Evolutionary conservation across 192 early-diverging fungal species (phyloP).

Genomic region (Pilobolus umbonatus): DNA sequence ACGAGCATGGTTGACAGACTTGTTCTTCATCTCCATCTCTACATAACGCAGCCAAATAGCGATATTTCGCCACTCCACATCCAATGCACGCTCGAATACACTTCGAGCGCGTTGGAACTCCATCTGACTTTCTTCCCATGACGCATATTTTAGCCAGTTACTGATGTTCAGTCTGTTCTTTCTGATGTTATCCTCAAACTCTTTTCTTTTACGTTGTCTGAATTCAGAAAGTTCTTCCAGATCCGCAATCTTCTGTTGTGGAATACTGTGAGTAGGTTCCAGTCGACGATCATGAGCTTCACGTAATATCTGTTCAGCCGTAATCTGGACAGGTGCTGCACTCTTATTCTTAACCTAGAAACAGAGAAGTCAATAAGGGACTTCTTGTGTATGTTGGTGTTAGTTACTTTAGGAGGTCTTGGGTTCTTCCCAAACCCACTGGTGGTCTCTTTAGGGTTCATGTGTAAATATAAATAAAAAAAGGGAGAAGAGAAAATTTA

Average conservation of each 20-base stretch:
- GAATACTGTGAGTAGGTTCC: constrained; percentile 56
- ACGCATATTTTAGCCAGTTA: constrained; percentile 94
- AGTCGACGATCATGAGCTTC: constrained; percentile 84
- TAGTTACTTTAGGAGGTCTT: constrained; percentile 30
- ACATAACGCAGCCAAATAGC: constrained; percentile 89
- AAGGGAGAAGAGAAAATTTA: not conserved
- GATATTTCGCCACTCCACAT: constrained; percentile 83
- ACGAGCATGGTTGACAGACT: constrained; percentile 87
- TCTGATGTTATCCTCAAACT: constrained; percentile 89
- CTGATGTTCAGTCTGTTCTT: constrained; percentile 81
- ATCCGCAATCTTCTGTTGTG: constrained; percentile 88
- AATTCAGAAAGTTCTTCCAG: constrained; percentile 92
- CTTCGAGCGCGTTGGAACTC: constrained; percentile 84
- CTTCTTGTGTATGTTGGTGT: not conserved
- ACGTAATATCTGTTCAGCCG: constrained; percentile 96
- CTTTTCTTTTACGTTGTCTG: constrained; percentile 82
- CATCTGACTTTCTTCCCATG: constrained; percentile 90
- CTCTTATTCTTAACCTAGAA: constrained; percentile 95
- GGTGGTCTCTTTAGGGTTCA: constrained; percentile 18
- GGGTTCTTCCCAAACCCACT: constrained; percentile 31
- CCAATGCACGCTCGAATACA: constrained; percentile 89
- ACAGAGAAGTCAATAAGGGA: not conserved
- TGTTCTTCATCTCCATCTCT: constrained; percentile 98
- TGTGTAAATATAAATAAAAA: not conserved
- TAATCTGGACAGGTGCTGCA: constrained; percentile 96